Percentiles rank a stretch among this genome's conserved stretches.
phyloP scores from a whole-genome alignment of 2,329 filamentous ascomycete species.

The Kalmusia sp. region DNA sequence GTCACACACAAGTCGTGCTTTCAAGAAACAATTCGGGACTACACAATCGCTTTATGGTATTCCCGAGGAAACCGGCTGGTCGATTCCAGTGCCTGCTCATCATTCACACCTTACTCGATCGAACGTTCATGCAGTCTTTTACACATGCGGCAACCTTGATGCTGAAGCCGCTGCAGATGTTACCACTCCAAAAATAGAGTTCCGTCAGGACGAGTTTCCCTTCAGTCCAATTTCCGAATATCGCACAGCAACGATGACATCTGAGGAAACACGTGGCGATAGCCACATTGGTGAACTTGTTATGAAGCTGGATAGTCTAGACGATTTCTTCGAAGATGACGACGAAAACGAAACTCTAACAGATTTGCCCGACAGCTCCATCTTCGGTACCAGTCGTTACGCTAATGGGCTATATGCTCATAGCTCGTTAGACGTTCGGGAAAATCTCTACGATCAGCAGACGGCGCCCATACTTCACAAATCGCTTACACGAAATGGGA shows the following conservation, averaged over 20 bases:
- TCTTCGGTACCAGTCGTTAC: constrained; percentile 34
- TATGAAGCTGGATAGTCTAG: constrained; percentile 61
- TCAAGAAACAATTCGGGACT: constrained; percentile 92
- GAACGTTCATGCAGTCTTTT: constrained; percentile 96
- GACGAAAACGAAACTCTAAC: constrained; percentile 46
- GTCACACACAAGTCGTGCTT: constrained; percentile 77
- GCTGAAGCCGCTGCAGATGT: constrained; percentile 61
- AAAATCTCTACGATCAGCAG: constrained; percentile 90
- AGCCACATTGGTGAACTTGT: constrained; percentile 83
- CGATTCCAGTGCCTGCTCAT: constrained; percentile 88
- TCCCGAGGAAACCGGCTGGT: constrained; percentile 94
- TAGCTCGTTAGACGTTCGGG: constrained; percentile 69
- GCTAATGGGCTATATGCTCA: constrained; percentile 33
- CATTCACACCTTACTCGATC: constrained; percentile 85
- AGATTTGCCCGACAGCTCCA: constrained; percentile 41
- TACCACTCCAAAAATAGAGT: constrained; percentile 86
- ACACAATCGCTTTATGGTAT: constrained; percentile 97
- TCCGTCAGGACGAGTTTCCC: constrained; percentile 87
- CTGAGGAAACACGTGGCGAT: constrained; percentile 77
- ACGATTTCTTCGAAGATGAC: constrained; percentile 62
- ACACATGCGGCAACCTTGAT: constrained; percentile 74
- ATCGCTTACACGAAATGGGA: constrained; percentile 75
- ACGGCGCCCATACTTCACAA: constrained; percentile 89
- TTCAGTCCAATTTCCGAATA: constrained; percentile 74
- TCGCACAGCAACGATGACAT: constrained; percentile 90